Evolutionary conservation across 148 eudicot genomes (phyloP).

Genomic region (Dysphania ambrosioides): DNA sequence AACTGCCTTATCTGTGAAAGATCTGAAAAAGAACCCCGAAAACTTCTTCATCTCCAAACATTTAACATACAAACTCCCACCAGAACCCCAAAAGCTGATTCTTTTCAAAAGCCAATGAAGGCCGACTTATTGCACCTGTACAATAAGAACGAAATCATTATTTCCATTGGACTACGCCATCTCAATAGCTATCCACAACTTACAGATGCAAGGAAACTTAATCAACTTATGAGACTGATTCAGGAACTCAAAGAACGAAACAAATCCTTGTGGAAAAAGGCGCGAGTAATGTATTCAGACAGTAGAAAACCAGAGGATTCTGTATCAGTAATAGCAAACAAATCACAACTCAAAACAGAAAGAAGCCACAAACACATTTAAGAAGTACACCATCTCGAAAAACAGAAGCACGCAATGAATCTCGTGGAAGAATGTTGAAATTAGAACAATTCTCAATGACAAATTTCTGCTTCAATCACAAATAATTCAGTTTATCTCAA

Average conservation of each 20-base stretch:
- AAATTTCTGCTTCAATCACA: no score
- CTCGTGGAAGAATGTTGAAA: no score
- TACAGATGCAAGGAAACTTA: neutral
- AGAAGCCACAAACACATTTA: neutral
- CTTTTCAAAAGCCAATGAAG: neutral
- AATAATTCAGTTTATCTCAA: no score
- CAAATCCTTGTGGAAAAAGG: neutral
- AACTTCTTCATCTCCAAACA: slow-evolving; percentile 58
- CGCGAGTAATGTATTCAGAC: neutral
- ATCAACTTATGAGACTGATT: neutral
- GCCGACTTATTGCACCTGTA: slow-evolving; percentile 10
- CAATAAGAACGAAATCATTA: neutral
- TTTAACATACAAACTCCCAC: slow-evolving; percentile 27
- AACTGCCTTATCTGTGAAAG: slow-evolving; percentile 46
- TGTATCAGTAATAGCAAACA: neutral
- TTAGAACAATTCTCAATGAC: no score
- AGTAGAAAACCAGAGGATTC: neutral
- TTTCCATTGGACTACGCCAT: no score
- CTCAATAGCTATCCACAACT: neutral
- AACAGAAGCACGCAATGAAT: no score
- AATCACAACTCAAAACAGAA: neutral
- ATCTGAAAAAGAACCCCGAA: slow-evolving; percentile 71
- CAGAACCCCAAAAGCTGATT: neutral
- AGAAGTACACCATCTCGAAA: no score
- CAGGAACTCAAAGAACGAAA: neutral